Conservation (phyloP, 2,329 filamentous ascomycete genomes). For the Lachnellula subtilissima region DNA sequence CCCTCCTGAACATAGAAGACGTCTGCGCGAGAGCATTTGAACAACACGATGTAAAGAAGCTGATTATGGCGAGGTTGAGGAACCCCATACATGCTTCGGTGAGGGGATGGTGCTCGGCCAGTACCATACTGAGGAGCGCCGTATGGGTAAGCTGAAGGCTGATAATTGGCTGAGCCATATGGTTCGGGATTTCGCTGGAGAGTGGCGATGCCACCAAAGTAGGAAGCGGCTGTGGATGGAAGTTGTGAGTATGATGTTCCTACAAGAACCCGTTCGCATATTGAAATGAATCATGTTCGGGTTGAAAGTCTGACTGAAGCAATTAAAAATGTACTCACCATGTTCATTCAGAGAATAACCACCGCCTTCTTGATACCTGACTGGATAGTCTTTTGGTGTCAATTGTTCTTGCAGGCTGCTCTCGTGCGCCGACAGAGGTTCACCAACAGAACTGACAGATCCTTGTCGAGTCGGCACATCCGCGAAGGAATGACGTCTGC, state of each 20-base stretch:
- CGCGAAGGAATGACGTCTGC: constrained; percentile 75
- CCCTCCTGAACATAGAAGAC: constrained; percentile 97
- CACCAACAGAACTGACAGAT: constrained; percentile 57
- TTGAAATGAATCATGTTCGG: constrained; percentile 12
- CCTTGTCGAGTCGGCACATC: constrained; percentile 61
- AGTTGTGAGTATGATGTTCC: constrained; percentile 19
- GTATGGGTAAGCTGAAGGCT: constrained; percentile 23
- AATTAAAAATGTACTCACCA: constrained; percentile 27
- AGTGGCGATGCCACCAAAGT: constrained; percentile 28
- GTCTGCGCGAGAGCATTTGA: constrained; percentile 93
- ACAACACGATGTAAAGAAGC: constrained; percentile 81
- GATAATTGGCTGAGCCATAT: constrained; percentile 19
- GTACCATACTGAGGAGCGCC: constrained; percentile 22
- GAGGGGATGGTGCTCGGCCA: constrained; percentile 52
- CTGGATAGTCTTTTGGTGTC: constrained; percentile 26
- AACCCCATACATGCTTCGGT: constrained; percentile 57
- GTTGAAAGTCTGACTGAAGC: constrained; percentile 11
- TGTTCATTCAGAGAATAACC: constrained; percentile 31
- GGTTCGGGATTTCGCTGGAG: constrained; percentile 20
- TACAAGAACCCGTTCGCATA: constrained; percentile 9
- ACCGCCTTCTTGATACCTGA: constrained; percentile 27
- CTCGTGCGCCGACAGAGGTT: constrained; percentile 39
- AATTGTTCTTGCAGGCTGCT: constrained; percentile 24
- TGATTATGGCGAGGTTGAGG: constrained; percentile 61
- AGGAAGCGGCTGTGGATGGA: constrained; percentile 26